Base-by-base conservation (phyloP, 176 grass and related monocot genomes). In the Cenchrus purpureus region DNA sequence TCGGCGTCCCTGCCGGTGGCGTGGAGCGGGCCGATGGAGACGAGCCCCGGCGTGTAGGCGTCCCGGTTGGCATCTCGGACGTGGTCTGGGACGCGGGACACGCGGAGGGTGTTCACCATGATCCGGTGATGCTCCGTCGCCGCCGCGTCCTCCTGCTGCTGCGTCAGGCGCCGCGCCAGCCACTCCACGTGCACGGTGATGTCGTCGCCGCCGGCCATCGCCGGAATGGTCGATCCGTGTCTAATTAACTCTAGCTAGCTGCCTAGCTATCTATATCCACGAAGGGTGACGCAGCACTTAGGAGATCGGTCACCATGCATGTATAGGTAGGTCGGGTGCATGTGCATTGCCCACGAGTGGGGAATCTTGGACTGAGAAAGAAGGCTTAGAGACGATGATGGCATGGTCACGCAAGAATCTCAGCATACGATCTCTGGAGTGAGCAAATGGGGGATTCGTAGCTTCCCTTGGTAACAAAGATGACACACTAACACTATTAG, bases 1-100 rank as follows among this genome's bases (percentile, higher is more conserved):
- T 34, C 0, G 5, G 49, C 1, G 20, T 68, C 62, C 11, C 8
- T 32, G 25, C 25, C 25, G 25, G 25, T 25, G 75, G 32, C 22
- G 88, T 91, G 89, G 74, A 90, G 84, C 43, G 84, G 89, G 31
- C 89, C 89, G 80, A 90, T 68, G 89, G 89, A 68, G 31, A 87
- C 80, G 67, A 90, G 72, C 68, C 84, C 61, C 32, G 84, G 89
- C 15, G 79, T 90, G 89, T 90, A 90, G 8, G 45, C 67, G 15
- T 74, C 69, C 2, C 2, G 0, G 44, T 87, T 90, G 14, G 0
- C 0, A 11, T 34, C 7, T 29, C 84, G 88, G 79, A 83, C 65
- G 60, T 87, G 84, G 50, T 2, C 51, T 3, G 85, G 89, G 15
- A 91, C 76, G 52, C 85, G 89, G n/a, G 68, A 55, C 76, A 87